These are phyloP conservation scores for Colletotrichum viniferum DNA, from an alignment of 2,329 filamentous ascomycete genomes.

Conservation along the genomic window DNA sequence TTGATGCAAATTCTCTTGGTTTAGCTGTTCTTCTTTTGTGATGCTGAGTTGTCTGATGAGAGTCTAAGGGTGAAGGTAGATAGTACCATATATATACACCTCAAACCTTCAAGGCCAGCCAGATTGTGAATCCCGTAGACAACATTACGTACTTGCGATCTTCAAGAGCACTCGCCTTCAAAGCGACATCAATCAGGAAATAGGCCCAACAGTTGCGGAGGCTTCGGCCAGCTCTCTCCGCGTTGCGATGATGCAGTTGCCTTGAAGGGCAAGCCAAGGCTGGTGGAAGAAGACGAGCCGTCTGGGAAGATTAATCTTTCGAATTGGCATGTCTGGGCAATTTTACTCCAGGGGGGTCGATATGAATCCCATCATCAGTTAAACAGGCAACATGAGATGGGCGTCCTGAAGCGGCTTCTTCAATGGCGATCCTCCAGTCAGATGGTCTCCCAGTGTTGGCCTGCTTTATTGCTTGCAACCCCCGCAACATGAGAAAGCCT, in stretches of 20 bases:
- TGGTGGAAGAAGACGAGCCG: neutral
- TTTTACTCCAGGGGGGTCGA: neutral
- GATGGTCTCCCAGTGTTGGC: neutral
- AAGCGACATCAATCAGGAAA: conserved; percentile 34
- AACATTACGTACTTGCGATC: neutral
- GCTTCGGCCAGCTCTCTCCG: conserved; percentile 34
- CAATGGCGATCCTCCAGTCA: neutral
- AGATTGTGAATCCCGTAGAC: neutral
- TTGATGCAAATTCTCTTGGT: conserved; percentile 16
- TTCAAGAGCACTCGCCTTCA: neutral
- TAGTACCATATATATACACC: neutral
- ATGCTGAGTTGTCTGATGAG: neutral
- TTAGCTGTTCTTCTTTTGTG: neutral
- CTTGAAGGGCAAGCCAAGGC: neutral
- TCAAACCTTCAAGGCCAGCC: neutral
- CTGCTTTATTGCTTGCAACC: neutral
- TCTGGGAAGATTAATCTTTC: neutral
- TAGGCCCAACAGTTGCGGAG: conserved; percentile 32
- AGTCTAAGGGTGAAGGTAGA: too few relatives aligned
- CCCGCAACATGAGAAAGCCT: neutral
- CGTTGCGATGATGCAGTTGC: conserved; percentile 14
- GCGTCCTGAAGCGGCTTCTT: neutral
- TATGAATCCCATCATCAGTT: neutral
- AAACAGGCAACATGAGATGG: neutral
- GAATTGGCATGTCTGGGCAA: neutral